These are phyloP conservation scores for Lentinula raphanica DNA, from an alignment of 768 basidiomycete species.

Conservation along the genomic window DNA sequence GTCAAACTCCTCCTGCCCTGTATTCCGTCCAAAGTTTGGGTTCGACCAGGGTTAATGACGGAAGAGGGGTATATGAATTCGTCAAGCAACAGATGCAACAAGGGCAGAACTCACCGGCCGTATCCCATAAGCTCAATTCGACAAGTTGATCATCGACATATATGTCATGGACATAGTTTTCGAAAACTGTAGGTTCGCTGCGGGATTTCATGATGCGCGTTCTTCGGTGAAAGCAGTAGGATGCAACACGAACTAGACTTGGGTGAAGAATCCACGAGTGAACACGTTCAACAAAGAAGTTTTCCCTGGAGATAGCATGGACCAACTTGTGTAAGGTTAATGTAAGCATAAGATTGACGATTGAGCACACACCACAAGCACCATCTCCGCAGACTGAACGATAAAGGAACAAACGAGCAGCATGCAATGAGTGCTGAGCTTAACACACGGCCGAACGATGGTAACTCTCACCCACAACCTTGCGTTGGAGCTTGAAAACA, in stretches of 20 bases:
- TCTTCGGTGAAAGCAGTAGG: background rate
- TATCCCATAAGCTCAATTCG: conserved; percentile 95
- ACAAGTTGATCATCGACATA: conserved; percentile 82
- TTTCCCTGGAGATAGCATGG: conserved; percentile 48
- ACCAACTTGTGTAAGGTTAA: conserved; percentile 13
- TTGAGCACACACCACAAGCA: conserved; percentile 67
- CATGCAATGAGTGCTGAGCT: background rate
- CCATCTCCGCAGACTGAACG: conserved; percentile 84
- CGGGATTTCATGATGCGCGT: background rate
- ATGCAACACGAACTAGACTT: conserved; percentile 68
- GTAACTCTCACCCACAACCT: conserved; percentile 22
- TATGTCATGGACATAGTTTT: conserved; percentile 93
- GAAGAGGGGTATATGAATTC: too few species aligned
- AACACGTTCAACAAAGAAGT: conserved; percentile 86
- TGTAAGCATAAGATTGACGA: conserved; percentile 13
- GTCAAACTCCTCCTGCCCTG: conserved; percentile 96
- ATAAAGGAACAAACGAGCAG: conserved; percentile 35
- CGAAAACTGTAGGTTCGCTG: conserved; percentile 93
- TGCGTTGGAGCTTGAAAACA: conserved; percentile 40
- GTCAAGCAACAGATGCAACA: too few species aligned
- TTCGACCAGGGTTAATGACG: too few species aligned
- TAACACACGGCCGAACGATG: background rate
- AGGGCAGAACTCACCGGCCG: conserved; percentile 73
- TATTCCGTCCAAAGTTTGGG: too few species aligned
- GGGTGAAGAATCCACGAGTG: conserved; percentile 88